Conservation (phyloP, 2,329 filamentous ascomycete genomes). For the Arthrobotrys musiformis region DNA sequence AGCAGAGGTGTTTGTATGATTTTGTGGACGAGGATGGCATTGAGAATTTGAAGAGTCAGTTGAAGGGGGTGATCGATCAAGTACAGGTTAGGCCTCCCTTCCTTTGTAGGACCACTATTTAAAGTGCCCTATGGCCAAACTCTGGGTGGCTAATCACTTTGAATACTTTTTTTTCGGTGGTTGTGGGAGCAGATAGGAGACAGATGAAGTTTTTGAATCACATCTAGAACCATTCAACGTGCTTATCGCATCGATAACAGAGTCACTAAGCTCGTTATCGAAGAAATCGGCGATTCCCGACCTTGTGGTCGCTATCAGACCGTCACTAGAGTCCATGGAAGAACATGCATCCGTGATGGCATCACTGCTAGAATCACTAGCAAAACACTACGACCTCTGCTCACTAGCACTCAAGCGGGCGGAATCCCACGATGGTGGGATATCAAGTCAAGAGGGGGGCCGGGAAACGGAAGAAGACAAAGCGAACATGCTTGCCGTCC, state of each 20-base stretch:
- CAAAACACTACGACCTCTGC: slow-evolving; percentile 69
- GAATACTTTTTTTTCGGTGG: background rate
- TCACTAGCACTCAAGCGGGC: slow-evolving; percentile 68
- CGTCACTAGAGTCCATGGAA: slow-evolving; percentile 66
- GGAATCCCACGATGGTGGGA: slow-evolving; percentile 60
- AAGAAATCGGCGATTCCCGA: slow-evolving; percentile 49
- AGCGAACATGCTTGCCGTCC: slow-evolving; percentile 82
- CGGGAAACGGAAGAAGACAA: slow-evolving; percentile 63
- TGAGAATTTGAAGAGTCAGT: slow-evolving; percentile 68
- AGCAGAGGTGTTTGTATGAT: slow-evolving; percentile 70
- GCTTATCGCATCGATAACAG: slow-evolving; percentile 37
- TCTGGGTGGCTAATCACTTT: slow-evolving; percentile 59
- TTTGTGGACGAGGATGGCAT: slow-evolving; percentile 74
- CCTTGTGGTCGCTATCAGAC: slow-evolving; percentile 64
- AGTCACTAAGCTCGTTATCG: slow-evolving; percentile 33
- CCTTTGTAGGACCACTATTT: background rate
- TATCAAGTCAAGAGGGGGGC: slow-evolving; percentile 38
- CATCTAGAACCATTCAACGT: slow-evolving; percentile 41
- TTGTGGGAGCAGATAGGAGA: slow-evolving; percentile 51
- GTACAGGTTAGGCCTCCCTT: slow-evolving; percentile 57
- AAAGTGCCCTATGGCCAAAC: background rate
- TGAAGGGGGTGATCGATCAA: slow-evolving; percentile 71
- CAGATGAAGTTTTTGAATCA: slow-evolving; percentile 50
- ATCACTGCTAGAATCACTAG: slow-evolving; percentile 66
- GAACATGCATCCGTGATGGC: slow-evolving; percentile 67